Base-by-base conservation (phyloP, 306 rosid species). In the Abrus pulchellus region DNA sequence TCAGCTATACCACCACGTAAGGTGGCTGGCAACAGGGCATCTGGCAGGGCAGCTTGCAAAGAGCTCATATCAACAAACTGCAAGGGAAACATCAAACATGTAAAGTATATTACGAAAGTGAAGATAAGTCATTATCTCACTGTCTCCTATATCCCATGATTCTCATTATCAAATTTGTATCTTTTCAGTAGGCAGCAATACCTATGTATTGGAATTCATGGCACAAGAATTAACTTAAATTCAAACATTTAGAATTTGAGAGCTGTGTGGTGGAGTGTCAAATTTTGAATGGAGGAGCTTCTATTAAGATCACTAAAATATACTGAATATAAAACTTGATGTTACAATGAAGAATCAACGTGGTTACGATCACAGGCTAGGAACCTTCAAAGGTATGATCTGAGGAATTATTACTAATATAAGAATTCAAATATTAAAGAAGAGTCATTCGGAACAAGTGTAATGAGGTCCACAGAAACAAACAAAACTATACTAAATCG, bases 51-150 rank as follows among this genome's bases (percentile, higher is more conserved):
- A 83, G 87, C 84, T 73, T 90, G 89, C 83, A 94, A 85, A 79
- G 97, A 88, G 88, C 85, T 87, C 89, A 88, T 81, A 84, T 91
- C 97, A 85, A 90, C 77, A 80, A 86, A 94, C 98, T 94, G 90
- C 72, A 85, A 80, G 45, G 70, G 76, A 74, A 6, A 64, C 69
- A 57, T 57, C 33, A 49, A 14, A 47, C 68, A 69, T 7, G 53
- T 75, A 32, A 80, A 12, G 82, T 38, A 76, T 53, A 33, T 63
- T 1, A 6, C 56, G 9, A 77, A 60, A 59, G 60, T 30, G 49
- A 43, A 28, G 72, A 72, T 29, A 59, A 38, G 20, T 59, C 14
- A 57, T 27, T 38, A 57, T 56, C 81, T 66, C 55, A 75, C 20
- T 10, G n/a, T 66, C 45, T 64, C 50, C 68, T 52, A 62, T 32